Evolutionary conservation across 176 grass and related monocot species (phyloP), one percentile per base, ranked within the genome.

Genomic region (Phyllostachys edulis): DNA sequence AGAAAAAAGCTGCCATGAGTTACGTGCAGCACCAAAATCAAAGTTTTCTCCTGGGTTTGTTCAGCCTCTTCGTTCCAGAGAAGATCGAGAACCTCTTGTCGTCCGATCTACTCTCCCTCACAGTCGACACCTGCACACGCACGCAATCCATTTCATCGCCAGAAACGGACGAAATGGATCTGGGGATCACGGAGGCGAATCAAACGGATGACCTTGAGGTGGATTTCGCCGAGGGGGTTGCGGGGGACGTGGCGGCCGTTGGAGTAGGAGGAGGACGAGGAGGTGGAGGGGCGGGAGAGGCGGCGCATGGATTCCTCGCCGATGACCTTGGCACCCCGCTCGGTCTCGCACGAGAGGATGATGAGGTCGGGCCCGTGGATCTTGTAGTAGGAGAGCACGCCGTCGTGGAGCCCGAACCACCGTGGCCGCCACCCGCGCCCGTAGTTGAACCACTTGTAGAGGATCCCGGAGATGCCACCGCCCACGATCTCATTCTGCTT

Each of bases 381-480:
- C 93, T 99, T 99, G 67, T 99, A 99, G 85, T 96, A 99, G 44
- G 96, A 99, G 42, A 99, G 91, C 47, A 99, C 96, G 69, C 96
- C 93, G 69, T 99, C 96, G 24, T 84, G 90, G 40, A 96, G 93
- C 20, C 84, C 83, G 81, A 99, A 99, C 96, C 96, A 96, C 21
- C 96, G 88, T 16, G 96, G 96, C 74, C 96, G 24, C 96, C 96
- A 96, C 24, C 96, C 96, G 52, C 91, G 89, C 40, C 96, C 96
- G 83, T 99, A 99, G 85, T 99, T 99, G 77, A 96, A 93, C 96
- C 96, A 99, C 83, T 99, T 99, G 87, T 96, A 85, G 23, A 99
- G 89, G 67, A 99, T 85, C 41, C 96, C 96, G 2, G 93, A 90
- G 85, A 99, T 99, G 76, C 94, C 91, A 9, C 77, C 81, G 69